These are phyloP conservation scores for Parietaria judaica DNA, from an alignment of 306 rosid species.

Conservation along the genomic window DNA sequence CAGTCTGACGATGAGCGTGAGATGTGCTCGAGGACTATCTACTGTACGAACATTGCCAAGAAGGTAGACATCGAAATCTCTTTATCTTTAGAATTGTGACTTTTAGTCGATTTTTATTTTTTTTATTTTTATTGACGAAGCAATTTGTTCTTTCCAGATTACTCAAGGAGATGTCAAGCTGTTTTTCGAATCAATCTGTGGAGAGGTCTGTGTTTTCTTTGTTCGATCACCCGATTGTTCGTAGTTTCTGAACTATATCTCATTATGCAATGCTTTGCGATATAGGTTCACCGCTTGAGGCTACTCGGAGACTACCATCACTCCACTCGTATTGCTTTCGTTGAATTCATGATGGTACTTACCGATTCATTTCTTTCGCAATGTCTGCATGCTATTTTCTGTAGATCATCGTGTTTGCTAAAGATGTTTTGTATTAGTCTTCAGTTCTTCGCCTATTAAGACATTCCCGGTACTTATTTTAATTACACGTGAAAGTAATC, in stretches of 20 bases:
- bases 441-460: neutral
- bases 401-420: neutral
- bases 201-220: constrained; percentile 65
- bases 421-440: neutral
- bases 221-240: constrained; percentile 3
- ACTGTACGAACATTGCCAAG: constrained; percentile 96
- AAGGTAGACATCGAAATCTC: constrained; percentile 47
- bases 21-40: constrained; percentile 98
- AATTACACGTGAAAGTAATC: too few relatives aligned
- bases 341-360: constrained; percentile 75
- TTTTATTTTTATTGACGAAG: constrained; percentile 13
- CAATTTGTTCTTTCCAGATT: constrained; percentile 41
- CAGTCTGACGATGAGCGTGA: constrained; percentile 96
- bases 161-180: constrained; percentile 90
- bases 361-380: constrained; percentile 3
- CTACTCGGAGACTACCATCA: constrained; percentile 96
- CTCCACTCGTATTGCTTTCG: constrained; percentile 93
- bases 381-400: constrained; percentile 9
- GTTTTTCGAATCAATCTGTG: constrained; percentile 89
- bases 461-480: too few relatives aligned
- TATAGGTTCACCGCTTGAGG: constrained; percentile 90
- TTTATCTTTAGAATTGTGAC: constrained; percentile 17
- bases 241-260: constrained; percentile 8
- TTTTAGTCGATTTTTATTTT: neutral
- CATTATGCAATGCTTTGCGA: constrained; percentile 13